These are phyloP conservation scores for Aspergillus eucalypticola DNA, from an alignment of 2,329 filamentous ascomycete species.

Conservation along the genomic window DNA sequence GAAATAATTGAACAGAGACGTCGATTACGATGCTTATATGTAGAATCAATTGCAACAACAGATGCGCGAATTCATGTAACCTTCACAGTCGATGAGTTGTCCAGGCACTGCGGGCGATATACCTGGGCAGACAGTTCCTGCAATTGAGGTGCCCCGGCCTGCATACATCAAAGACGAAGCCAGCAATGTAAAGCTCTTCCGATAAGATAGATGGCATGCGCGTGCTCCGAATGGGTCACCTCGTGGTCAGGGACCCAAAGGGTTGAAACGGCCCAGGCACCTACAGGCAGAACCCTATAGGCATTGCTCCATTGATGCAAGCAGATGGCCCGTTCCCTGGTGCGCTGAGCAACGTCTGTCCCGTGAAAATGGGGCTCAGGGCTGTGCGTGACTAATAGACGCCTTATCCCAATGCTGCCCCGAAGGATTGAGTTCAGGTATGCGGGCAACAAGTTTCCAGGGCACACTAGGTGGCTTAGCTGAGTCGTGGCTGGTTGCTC, in stretches of 20 bases:
- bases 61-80: neutral
- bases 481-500: neutral
- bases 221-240: neutral
- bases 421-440: conserved; percentile 4
- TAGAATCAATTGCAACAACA: too few relatives aligned
- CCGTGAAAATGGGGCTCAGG: neutral
- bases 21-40: neutral
- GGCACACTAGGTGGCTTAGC: neutral
- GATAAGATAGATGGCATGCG: neutral
- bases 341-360: neutral
- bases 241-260: neutral
- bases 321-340: neutral
- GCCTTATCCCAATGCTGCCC: neutral
- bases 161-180: neutral
- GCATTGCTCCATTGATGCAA: neutral
- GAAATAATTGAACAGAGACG: neutral
- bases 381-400: neutral
- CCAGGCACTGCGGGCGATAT: neutral
- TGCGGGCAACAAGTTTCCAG: neutral
- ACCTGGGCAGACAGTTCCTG: neutral
- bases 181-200: neutral
- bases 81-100: neutral
- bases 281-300: neutral
- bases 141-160: neutral
- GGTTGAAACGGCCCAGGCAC: neutral